phyloP scores from a whole-genome alignment of 2,329 filamentous ascomycete genomes.

The Trichoderma semiorbis region DNA sequence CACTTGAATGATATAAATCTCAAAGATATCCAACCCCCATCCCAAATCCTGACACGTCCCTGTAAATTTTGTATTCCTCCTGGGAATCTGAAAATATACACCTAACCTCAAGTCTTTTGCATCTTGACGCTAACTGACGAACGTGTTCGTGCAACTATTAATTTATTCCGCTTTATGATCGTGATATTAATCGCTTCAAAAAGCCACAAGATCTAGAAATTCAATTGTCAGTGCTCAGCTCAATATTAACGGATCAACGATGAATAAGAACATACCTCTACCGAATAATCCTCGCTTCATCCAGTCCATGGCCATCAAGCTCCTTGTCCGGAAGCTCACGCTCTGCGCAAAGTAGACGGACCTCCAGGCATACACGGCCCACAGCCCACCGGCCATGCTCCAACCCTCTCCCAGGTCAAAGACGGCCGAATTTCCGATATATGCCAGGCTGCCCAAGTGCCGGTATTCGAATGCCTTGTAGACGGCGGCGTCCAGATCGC shows the following conservation, averaged over 20 bases:
- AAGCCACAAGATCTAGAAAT: slow-evolving; percentile 12
- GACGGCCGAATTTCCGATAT: slow-evolving; percentile 92
- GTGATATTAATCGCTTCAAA: background rate
- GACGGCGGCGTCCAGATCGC: slow-evolving; percentile 85
- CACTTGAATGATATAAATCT: background rate
- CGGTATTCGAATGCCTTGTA: slow-evolving; percentile 95
- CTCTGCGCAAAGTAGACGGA: slow-evolving; percentile 97
- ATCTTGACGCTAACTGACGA: background rate
- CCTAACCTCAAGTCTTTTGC: background rate
- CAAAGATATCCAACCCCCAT: background rate
- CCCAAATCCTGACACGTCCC: background rate
- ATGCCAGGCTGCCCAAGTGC: slow-evolving; percentile 88
- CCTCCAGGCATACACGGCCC: slow-evolving; percentile 95
- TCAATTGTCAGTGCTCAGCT: background rate
- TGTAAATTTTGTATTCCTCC: background rate
- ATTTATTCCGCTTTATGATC: background rate
- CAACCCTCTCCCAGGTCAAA: slow-evolving; percentile 82
- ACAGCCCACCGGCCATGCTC: slow-evolving; percentile 75
- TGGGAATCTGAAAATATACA: background rate
- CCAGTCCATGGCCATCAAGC: slow-evolving; percentile 97
- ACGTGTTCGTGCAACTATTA: background rate
- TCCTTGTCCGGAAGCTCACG: slow-evolving; percentile 84
- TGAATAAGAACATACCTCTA: slow-evolving; percentile 63
- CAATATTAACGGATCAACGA: background rate
- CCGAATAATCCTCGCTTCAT: slow-evolving; percentile 94